Evolutionary conservation across 164 flowering plant species (phyloP).

Genomic region (Vitis riparia): DNA sequence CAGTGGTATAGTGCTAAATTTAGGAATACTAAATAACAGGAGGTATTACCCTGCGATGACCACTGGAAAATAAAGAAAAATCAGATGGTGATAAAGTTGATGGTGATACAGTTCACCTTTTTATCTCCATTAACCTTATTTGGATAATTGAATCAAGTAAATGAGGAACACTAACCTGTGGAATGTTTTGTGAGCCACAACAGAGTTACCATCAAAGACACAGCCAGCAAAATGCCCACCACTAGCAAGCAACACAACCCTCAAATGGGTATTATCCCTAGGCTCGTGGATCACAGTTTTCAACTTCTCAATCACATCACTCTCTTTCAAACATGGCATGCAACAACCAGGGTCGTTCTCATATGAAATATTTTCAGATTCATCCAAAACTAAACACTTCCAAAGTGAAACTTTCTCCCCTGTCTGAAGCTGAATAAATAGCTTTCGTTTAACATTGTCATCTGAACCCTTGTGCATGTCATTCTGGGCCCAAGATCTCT

Average conservation of each 20-base stretch:
- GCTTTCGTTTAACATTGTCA: constrained; percentile 40
- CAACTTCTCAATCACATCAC: constrained; percentile 61
- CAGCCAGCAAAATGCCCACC: constrained; percentile 99
- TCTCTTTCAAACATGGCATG: constrained; percentile 29
- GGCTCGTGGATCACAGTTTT: constrained; percentile 51
- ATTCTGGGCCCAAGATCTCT: constrained; percentile 19
- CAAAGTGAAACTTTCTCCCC: constrained; percentile 80
- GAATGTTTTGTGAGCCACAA: constrained; percentile 92
- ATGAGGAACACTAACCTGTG: constrained; percentile 61
- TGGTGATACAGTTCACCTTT: not conserved
- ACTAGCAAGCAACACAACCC: constrained; percentile 81
- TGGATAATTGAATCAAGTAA: not conserved
- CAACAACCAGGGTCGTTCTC: constrained; percentile 31
- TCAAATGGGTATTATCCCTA: constrained; percentile 49
- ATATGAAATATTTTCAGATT: constrained; percentile 43
- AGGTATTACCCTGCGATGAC: too few species aligned
- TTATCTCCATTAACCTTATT: too few species aligned
- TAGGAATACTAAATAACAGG: too few species aligned
- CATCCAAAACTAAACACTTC: constrained; percentile 69
- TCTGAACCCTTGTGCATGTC: constrained; percentile 16
- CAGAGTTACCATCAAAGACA: constrained; percentile 81
- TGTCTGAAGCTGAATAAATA: constrained; percentile 50
- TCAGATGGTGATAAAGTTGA: not conserved
- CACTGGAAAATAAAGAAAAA: too few species aligned
- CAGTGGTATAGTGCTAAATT: too few species aligned